phyloP scores from a whole-genome alignment of 2,329 filamentous ascomycete genomes.

The Clarireedia paspali region DNA sequence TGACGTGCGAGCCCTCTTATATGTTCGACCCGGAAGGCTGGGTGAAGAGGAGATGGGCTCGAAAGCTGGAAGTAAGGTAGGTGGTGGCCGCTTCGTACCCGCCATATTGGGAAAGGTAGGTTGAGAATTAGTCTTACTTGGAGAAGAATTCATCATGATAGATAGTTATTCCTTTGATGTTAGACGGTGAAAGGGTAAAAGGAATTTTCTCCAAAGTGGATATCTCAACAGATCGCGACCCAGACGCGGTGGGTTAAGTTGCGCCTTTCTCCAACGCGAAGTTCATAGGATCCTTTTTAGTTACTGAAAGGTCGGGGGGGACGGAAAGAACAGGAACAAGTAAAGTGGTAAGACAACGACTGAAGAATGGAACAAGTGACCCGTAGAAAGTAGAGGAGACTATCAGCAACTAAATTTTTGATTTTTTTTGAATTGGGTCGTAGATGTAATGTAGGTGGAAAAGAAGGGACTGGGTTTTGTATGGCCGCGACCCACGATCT shows the following conservation, averaged over 20 bases:
- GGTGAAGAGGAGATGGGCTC: conserved; percentile 76
- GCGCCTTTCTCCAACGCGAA: conserved; percentile 1
- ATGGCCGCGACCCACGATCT: conserved; percentile 9
- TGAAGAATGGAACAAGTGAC: not conserved
- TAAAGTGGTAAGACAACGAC: not conserved
- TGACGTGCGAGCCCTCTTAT: conserved; percentile 53
- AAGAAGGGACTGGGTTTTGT: conserved; percentile 6
- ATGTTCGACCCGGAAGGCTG: conserved; percentile 58
- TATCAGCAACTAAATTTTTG: too few species aligned
- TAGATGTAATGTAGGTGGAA: not conserved
- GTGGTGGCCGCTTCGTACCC: conserved; percentile 53
- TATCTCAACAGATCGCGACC: conserved; percentile 11
- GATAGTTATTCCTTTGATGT: conserved; percentile 12
- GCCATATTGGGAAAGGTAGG: conserved; percentile 27
- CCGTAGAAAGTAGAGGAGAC: too few species aligned
- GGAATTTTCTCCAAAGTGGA: conserved; percentile 17
- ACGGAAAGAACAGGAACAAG: not conserved
- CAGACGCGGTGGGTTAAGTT: conserved; percentile 6
- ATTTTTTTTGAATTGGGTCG: not conserved
- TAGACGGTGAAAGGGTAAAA: conserved; percentile 1
- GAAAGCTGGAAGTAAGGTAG: conserved; percentile 69
- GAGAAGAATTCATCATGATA: conserved; percentile 31
- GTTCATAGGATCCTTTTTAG: conserved; percentile 8
- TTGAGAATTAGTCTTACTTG: conserved; percentile 27
- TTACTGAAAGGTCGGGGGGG: conserved; percentile 9